Base-by-base conservation (phyloP, 1,284 basidiomycete species). In the Rhodotorula sp. region DNA sequence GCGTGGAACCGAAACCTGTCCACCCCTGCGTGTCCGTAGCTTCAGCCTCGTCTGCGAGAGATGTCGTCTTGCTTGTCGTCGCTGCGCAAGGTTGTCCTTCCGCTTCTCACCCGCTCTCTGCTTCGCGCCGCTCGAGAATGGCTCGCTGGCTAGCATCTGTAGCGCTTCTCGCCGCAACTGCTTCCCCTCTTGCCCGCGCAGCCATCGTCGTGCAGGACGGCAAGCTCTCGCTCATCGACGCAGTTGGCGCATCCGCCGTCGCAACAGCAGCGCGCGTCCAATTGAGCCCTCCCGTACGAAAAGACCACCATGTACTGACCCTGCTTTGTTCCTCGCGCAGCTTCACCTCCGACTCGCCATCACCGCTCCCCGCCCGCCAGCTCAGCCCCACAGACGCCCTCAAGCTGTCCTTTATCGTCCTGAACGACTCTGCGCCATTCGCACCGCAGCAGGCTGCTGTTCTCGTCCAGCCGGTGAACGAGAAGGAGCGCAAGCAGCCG, bases 351-450 rank as follows among this genome's bases (percentile, higher is more conserved):
- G n/a, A 40, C 20, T 18, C 55, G 8, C 64, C 47, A 20, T 2
- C 15, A 15, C 66, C 61, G 5, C 53, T 55, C 40, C 15, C 37
- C 3, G n/a, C 22, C n/a, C 62, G 47, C 56, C 20, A 47, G 18
- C 59, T 73, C 40, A 16, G 30, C 4, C 20, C 50, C 13, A 67
- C 63, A 44, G 73, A 74, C 55, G 22, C 51, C 22, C 64, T 74
- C 67, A 70, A 65, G 59, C 68, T 74, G 63, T 44, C 65, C 15
- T 72, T 72, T 64, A 44, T 53, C 40, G 46, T 74, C 58, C 6
- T 18, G 5, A 51, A 67, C 48, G 58, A 48, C 44, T 56, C 24
- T 30, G 11, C 46, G 4, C 61, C 65, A 10, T 22, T 69, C 40
- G 52, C 56, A n/a, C 70, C 73, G 9, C 65, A 70, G 13, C 73